These are phyloP conservation scores for Didymella keratinophila DNA, from an alignment of 2,329 filamentous ascomycete genomes.

Conservation along the genomic window DNA sequence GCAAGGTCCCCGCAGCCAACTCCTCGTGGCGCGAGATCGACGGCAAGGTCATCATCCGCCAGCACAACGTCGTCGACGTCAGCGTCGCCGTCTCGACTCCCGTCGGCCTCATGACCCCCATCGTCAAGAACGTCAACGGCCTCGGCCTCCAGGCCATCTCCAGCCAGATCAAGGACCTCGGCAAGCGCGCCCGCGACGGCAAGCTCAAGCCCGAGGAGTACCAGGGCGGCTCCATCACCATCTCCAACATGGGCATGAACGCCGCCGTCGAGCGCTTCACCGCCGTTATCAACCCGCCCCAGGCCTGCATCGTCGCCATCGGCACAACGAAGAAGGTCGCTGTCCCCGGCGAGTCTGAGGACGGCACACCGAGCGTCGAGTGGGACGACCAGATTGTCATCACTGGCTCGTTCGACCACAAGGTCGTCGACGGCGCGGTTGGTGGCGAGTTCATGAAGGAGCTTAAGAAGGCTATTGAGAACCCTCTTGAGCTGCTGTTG, in stretches of 20 bases:
- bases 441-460: conserved; percentile 96
- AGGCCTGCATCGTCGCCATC: conserved; percentile 93
- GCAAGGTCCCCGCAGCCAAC: conserved; percentile 95
- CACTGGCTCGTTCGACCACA: conserved; percentile 97
- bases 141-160: conserved; percentile 91
- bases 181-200: conserved; percentile 92
- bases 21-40: conserved; percentile 86
- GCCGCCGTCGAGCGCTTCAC: conserved; percentile 94
- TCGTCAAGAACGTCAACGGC: conserved; percentile 86
- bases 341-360: conserved; percentile 81
- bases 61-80: conserved; percentile 92
- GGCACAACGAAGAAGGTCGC: conserved; percentile 97
- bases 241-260: conserved; percentile 99
- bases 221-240: conserved; percentile 98
- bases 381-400: conserved; percentile 98
- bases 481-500: conserved; percentile 92
- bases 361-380: conserved; percentile 75
- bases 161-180: conserved; percentile 89
- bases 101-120: conserved; percentile 93
- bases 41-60: conserved; percentile 81
- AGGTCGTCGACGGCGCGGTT: conserved; percentile 95
- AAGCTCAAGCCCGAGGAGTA: conserved; percentile 99
- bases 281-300: conserved; percentile 98
- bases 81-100: conserved; percentile 96
- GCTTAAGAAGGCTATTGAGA: conserved; percentile 97